Percentiles rank a stretch among this genome's conserved stretches.
These are phyloP conservation scores for Metschnikowia baotianmanensis DNA, from an alignment of 805 yeast species.

Conservation along the genomic window DNA sequence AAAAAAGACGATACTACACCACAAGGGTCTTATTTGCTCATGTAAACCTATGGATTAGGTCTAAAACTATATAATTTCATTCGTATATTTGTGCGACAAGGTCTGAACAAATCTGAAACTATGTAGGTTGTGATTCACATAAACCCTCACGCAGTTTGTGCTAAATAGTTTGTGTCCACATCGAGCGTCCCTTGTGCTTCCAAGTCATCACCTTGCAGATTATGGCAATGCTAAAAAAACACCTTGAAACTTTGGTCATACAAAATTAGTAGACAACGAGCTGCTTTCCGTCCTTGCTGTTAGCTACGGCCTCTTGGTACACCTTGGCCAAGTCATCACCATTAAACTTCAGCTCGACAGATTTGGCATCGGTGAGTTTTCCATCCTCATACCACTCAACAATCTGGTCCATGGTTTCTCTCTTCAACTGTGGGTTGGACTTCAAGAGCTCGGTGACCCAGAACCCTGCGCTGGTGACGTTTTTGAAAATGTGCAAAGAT, in stretches of 20 bases:
- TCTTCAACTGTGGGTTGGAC: constrained; percentile 34
- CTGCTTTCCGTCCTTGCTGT: constrained; percentile 40
- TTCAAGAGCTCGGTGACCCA: constrained; percentile 73
- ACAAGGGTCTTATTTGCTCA: too few species aligned
- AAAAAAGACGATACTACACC: too few species aligned
- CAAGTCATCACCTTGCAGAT: too few species aligned
- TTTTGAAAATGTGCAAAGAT: constrained; percentile 84
- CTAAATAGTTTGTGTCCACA: too few species aligned
- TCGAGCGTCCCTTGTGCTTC: too few species aligned
- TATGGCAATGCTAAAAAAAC: too few species aligned
- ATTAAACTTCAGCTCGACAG: constrained; percentile 26
- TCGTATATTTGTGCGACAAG: too few species aligned
- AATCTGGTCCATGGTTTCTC: constrained; percentile 34
- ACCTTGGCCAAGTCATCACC: constrained; percentile 27
- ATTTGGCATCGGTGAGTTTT: constrained; percentile 37
- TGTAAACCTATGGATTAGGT: too few species aligned
- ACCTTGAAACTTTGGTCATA: not conserved
- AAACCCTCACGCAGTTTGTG: too few species aligned
- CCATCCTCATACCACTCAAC: constrained; percentile 44
- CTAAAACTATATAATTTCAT: too few species aligned
- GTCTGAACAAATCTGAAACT: too few species aligned
- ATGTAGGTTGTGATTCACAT: too few species aligned
- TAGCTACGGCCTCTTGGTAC: constrained; percentile 30
- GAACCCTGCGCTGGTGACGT: constrained; percentile 81
- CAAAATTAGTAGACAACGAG: constrained; percentile 25